Percentiles rank a stretch among this genome's conserved stretches.
Evolutionary conservation across 2,329 filamentous ascomycete species (phyloP).

Genomic region (Endoconidiophora laricicola): DNA sequence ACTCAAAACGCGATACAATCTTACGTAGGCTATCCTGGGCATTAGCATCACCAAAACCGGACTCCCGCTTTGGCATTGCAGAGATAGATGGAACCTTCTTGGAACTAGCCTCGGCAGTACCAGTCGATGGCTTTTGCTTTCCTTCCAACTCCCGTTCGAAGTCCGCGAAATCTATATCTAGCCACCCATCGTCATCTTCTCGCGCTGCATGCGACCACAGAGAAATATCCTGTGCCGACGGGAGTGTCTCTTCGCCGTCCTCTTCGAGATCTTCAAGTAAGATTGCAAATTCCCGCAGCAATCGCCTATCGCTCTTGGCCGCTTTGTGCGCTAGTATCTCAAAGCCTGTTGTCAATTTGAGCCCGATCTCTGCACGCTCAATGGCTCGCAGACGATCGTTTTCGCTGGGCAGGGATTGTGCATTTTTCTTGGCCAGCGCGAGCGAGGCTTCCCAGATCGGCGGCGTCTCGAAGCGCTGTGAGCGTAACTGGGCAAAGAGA

Average conservation of each 20-base stretch:
- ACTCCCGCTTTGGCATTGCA: conserved; percentile 13
- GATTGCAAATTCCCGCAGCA: conserved; percentile 59
- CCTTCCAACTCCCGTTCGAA: conserved; percentile 65
- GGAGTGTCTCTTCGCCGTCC: conserved; percentile 50
- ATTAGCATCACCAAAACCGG: conserved; percentile 47
- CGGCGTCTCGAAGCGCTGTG: conserved; percentile 62
- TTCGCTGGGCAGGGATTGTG: background rate
- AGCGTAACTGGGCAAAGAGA: conserved; percentile 77
- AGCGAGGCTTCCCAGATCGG: conserved; percentile 27
- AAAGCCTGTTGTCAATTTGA: conserved; percentile 81
- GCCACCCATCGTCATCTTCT: conserved; percentile 80
- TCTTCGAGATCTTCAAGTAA: conserved; percentile 58
- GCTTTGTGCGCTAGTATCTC: conserved; percentile 66
- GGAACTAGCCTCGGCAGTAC: conserved; percentile 13
- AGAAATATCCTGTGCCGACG: conserved; percentile 55
- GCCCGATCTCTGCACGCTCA: conserved; percentile 49
- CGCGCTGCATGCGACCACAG: conserved; percentile 43
- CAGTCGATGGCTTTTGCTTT: conserved; percentile 21
- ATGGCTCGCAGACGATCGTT: conserved; percentile 12
- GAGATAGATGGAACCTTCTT: background rate
- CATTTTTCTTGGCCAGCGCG: conserved; percentile 7
- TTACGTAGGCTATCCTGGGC: conserved; percentile 66
- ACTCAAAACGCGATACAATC: conserved; percentile 86
- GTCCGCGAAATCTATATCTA: conserved; percentile 80
- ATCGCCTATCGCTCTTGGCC: conserved; percentile 48